Evolutionary conservation across 305 asterid genomes (phyloP).

Genomic region (Solanum hybrid): DNA sequence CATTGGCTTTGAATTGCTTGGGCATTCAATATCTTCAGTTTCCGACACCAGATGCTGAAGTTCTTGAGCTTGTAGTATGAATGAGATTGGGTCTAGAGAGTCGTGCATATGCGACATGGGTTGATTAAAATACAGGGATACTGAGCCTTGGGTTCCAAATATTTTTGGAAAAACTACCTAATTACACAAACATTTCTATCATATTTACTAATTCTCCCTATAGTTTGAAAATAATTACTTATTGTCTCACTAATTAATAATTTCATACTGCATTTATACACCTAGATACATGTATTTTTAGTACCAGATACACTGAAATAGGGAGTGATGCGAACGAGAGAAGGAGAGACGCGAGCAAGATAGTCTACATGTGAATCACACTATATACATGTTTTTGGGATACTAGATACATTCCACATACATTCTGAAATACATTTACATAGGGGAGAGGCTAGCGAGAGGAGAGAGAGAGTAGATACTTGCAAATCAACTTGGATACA

Average conservation of each 20-base stretch:
- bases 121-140: not conserved
- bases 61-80: not conserved
- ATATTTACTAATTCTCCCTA: not conserved
- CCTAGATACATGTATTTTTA: not conserved
- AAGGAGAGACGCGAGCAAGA: not conserved
- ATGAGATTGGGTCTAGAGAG: not conserved
- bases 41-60: not conserved
- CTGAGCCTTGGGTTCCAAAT: not conserved
- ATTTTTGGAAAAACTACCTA: not conserved
- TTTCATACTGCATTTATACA: not conserved
- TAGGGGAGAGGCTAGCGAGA: not conserved
- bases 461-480: not conserved
- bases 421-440: not conserved
- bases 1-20: not conserved
- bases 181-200: not conserved
- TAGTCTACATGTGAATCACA: not conserved
- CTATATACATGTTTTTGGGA: not conserved
- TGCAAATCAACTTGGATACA: not conserved
- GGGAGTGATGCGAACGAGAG: not conserved
- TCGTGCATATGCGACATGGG: not conserved
- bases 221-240: not conserved
- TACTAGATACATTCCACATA: not conserved
- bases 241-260: not conserved
- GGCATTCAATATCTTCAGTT: not conserved
- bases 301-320: not conserved